Evolutionary conservation across 805 yeast genomes (phyloP).

Genomic region (Lipomyces starkeyi): DNA sequence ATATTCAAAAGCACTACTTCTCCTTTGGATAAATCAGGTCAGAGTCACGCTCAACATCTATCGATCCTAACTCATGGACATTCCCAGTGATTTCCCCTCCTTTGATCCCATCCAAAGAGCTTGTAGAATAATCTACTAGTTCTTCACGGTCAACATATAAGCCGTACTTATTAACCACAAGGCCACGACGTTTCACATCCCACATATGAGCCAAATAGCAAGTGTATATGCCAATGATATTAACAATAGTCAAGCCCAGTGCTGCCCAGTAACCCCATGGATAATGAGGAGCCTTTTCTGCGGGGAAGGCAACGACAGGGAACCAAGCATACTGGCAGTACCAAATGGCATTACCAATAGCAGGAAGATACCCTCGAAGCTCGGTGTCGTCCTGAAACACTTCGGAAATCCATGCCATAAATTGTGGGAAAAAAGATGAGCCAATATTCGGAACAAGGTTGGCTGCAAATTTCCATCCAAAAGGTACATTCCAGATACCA

Average conservation of each 20-base stretch:
- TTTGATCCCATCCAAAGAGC: neutral
- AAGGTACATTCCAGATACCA: slow-evolving; percentile 33
- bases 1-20: neutral
- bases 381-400: slow-evolving; percentile 44
- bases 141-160: slow-evolving; percentile 25
- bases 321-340: slow-evolving; percentile 48
- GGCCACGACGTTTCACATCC: slow-evolving; percentile 26
- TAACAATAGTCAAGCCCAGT: slow-evolving; percentile 17
- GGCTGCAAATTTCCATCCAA: slow-evolving; percentile 36
- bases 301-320: slow-evolving; percentile 47
- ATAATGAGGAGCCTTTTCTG: slow-evolving; percentile 47
- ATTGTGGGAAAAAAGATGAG: slow-evolving; percentile 30
- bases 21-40: slow-evolving; percentile 1
- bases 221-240: slow-evolving; percentile 22
- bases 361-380: slow-evolving; percentile 43
- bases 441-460: slow-evolving; percentile 31
- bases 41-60: neutral
- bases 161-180: slow-evolving; percentile 29
- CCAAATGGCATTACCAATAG: slow-evolving; percentile 46
- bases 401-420: slow-evolving; percentile 41
- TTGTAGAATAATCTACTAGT: slow-evolving; percentile 18
- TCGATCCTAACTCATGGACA: neutral
- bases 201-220: slow-evolving; percentile 26
- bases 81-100: neutral
- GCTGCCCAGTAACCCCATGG: slow-evolving; percentile 34